Percentiles rank a stretch among this genome's conserved stretches.
phyloP scores from a whole-genome alignment of 2,329 filamentous ascomycete genomes.

The Bipolaris bicolor region DNA sequence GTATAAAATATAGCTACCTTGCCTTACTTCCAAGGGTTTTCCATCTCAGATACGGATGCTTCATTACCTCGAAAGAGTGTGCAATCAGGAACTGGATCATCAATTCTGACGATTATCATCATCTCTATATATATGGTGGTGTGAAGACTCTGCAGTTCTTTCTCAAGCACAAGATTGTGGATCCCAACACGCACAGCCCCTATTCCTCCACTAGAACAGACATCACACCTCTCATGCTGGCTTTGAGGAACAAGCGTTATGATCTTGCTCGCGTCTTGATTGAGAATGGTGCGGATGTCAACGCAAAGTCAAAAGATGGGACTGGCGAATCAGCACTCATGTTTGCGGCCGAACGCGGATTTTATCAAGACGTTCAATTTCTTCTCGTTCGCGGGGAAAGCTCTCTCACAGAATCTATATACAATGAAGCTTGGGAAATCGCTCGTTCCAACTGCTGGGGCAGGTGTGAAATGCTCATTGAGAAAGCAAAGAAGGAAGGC shows the following conservation, averaged over 20 bases:
- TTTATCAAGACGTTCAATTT: neutral
- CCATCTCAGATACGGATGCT: too few species aligned
- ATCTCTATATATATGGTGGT: neutral
- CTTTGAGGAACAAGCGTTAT: neutral
- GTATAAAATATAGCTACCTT: too few species aligned
- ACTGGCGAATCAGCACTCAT: neutral
- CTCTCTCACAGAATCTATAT: neutral
- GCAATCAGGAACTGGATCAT: neutral
- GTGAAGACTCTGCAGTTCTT: neutral
- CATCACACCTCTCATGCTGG: neutral
- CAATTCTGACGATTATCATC: neutral
- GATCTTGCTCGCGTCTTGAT: conserved; percentile 5
- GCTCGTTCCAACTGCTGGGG: too few species aligned
- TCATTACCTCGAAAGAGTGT: too few species aligned
- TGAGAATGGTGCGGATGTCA: neutral
- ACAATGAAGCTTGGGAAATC: neutral
- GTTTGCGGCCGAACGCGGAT: neutral
- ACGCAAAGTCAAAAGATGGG: neutral
- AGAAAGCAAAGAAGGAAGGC: neutral
- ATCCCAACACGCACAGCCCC: neutral
- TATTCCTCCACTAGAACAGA: neutral
- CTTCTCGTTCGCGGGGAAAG: neutral
- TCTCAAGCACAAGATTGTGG: neutral
- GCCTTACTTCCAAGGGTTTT: too few species aligned
- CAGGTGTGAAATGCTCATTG: neutral